A percentile compares a stretch with the other conserved stretches of the same genome.
phyloP scores from a whole-genome alignment of 176 grass and related monocot genomes.

The Secale cereale region DNA sequence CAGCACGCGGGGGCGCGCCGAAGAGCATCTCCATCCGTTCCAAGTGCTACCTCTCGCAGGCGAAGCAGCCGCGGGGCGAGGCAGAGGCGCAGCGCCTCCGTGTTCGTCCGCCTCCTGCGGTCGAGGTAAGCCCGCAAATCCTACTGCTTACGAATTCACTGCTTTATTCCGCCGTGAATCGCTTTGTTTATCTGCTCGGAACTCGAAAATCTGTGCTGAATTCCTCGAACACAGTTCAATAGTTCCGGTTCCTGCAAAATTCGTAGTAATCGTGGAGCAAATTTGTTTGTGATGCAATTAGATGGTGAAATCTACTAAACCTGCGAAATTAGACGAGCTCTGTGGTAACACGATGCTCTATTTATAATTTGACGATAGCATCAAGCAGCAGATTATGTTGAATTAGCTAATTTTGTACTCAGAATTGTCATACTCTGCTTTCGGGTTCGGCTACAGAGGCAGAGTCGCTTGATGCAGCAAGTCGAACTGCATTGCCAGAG shows the following conservation, averaged over 20 bases:
- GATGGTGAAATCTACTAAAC: background rate
- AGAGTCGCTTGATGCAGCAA: background rate
- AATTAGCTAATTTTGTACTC: background rate
- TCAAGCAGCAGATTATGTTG: background rate
- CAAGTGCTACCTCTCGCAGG: constrained; percentile 37
- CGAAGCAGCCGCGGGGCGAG: constrained; percentile 16
- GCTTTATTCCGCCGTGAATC: background rate
- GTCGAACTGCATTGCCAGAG: background rate
- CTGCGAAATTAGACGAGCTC: background rate
- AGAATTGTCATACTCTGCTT: background rate
- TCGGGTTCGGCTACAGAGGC: background rate
- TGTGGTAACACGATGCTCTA: background rate
- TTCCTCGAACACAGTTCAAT: background rate
- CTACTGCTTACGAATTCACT: background rate
- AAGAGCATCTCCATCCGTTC: constrained; percentile 70
- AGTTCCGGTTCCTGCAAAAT: constrained; percentile 10
- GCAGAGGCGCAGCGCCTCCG: constrained; percentile 44
- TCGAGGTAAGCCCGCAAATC: constrained; percentile 33
- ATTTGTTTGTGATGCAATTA: constrained; percentile 20
- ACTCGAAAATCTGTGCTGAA: background rate
- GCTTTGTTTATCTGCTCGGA: background rate
- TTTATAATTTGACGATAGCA: background rate
- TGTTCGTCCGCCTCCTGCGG: constrained; percentile 28
- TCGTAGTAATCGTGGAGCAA: background rate
- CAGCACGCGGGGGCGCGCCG: constrained; percentile 27